Evolutionary conservation across 768 basidiomycete genomes (phyloP).

Genomic region (Kwoniella dejecticola): DNA sequence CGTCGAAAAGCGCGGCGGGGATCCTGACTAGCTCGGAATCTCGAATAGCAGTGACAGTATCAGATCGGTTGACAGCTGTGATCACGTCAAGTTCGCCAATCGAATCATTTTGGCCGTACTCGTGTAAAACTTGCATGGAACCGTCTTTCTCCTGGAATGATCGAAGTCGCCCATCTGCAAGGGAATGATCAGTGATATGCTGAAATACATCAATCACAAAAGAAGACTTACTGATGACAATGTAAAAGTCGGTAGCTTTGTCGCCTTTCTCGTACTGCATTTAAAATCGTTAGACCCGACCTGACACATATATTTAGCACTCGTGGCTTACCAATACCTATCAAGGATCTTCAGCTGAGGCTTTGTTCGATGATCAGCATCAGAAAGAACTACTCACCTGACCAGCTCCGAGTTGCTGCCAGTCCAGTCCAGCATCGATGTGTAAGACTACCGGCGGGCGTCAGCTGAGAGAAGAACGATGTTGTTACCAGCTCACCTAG

Average conservation of each 20-base stretch:
- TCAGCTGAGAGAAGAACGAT: not conserved
- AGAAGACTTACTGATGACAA: conserved; percentile 60
- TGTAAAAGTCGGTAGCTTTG: conserved; percentile 91
- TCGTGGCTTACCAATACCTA: conserved; percentile 19
- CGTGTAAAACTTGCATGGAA: conserved; percentile 80
- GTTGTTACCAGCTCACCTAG: conserved; percentile 62
- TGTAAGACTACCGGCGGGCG: conserved; percentile 69
- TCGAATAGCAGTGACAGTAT: conserved; percentile 94
- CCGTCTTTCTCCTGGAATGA: conserved; percentile 78
- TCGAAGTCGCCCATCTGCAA: conserved; percentile 76
- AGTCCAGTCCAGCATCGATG: conserved; percentile 94
- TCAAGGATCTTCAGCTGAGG: not conserved
- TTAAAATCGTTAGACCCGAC: no score
- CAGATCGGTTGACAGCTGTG: conserved; percentile 79
- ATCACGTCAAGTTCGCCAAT: conserved; percentile 98
- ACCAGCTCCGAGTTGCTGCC: conserved; percentile 95
- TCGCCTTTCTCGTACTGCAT: conserved; percentile 86
- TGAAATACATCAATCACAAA: no score
- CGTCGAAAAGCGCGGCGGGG: conserved; percentile 96
- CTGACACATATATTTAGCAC: no score
- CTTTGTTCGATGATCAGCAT: not conserved
- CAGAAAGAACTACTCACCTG: conserved; percentile 60
- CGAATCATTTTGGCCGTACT: conserved; percentile 96
- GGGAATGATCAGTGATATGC: not conserved
- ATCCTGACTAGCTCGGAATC: conserved; percentile 96